Base-by-base conservation (phyloP, 176 grass and related monocot genomes). In the Paspalum vaginatum region DNA sequence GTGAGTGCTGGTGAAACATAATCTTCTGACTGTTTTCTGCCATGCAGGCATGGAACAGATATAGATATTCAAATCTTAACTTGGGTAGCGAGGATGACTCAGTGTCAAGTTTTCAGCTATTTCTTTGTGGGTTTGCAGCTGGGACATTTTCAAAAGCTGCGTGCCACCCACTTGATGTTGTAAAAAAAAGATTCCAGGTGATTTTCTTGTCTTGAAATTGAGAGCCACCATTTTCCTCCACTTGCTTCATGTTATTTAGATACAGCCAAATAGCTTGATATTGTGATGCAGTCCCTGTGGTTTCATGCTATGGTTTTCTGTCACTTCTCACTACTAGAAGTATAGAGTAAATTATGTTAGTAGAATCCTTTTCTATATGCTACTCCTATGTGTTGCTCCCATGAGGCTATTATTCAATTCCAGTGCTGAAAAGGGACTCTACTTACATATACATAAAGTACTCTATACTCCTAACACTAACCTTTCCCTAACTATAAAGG, bases 161-260 rank as follows among this genome's bases (percentile, higher is more conserved):
- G 15, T 99, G 96, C 37, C 96, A 99, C 57, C 93, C 96, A 82
- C 93, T 99, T 84, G 96, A 99, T 88, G 93, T 99, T 70, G 96
- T 95, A 43, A 99, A 99, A 68, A 99, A 99, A 84, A 93, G 93
- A 59, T 91, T 95, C 56, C 96, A 99, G 93, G 96, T 99, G 81
- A 88, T 48, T 68, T 12, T 78, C 54, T 61, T 75, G 53, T 37
- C 11, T 80, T 57, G 18, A 81, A 54, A 68, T 80, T 57, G 18
- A 81, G 46, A 68, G 52, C 11, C 32, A 58, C n/a, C 64, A 46
- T 42, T 77, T 72, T 71, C 11, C 41, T 65, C 65, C 8, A 22
- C 2, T 52, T 70, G 22, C n/a, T 70, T 50, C 2, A 0, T 81
- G 21, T 20, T 21, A 74, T 63, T 48, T 54, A 48, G 38, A 42